Percentiles rank a stretch among this genome's conserved stretches.
Conservation (phyloP, 345 rosid genomes). For the Draba incana region DNA sequence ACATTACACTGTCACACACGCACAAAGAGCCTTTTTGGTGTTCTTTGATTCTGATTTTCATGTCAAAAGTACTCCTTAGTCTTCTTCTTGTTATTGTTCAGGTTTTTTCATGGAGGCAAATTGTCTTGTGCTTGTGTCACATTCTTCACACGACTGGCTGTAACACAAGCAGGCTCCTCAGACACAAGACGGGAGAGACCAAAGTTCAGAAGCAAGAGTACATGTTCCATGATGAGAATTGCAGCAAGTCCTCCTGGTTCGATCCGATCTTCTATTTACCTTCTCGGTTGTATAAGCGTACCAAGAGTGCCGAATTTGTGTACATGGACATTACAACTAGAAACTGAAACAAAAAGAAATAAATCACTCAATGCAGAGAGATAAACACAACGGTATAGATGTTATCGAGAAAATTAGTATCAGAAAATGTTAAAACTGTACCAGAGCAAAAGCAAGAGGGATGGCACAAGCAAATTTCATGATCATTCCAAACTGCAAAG, state of each 20-base stretch:
- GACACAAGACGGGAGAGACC: constrained; percentile 82
- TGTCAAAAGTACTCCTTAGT: too few species aligned
- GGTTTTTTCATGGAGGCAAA: too few species aligned
- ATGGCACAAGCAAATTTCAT: constrained; percentile 99
- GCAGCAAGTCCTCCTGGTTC: constrained; percentile 86
- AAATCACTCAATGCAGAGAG: constrained; percentile 5
- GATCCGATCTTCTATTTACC: constrained; percentile 71
- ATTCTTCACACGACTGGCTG: constrained; percentile 69
- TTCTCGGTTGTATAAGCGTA: constrained; percentile 82
- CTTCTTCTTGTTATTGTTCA: not conserved
- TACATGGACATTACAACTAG: constrained; percentile 86
- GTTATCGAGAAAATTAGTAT: constrained; percentile 1
- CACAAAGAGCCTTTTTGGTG: too few species aligned
- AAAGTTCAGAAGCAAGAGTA: constrained; percentile 77
- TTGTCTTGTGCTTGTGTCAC: constrained; percentile 69
- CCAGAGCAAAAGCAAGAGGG: constrained; percentile 85
- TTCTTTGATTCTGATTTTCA: too few species aligned
- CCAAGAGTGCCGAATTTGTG: constrained; percentile 86
- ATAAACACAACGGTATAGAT: not conserved
- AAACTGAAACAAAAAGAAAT: constrained; percentile 51
- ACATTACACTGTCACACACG: too few species aligned
- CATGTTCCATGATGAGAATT: constrained; percentile 79
- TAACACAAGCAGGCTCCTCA: constrained; percentile 96
- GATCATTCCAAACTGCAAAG: constrained; percentile 93
- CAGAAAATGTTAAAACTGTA: constrained; percentile 23